Evolutionary conservation across 2,329 filamentous ascomycete species (phyloP), one percentile per base, ranked within the genome.

Genomic region (Ophiostoma tasmaniense): DNA sequence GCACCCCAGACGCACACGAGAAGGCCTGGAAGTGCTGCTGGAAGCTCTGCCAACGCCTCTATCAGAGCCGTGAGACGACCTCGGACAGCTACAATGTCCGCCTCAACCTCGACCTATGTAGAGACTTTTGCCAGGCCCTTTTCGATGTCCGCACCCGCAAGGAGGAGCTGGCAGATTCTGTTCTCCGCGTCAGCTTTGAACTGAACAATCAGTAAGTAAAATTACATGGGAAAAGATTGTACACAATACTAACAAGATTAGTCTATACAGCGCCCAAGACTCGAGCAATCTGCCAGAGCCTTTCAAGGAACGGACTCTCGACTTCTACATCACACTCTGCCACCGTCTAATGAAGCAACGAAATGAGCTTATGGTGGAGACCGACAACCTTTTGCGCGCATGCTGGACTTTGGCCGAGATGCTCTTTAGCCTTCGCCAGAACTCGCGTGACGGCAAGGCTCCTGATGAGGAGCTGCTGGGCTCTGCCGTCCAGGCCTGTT

Each of bases 321-420:
- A 97, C 75, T 97, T 97, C 74, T 97, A 97, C 75, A 90, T 97
- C 73, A 96, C 94, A 0, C 79, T 98, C 2, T 97, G 94, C 75
- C 94, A 97, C 77, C 88, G 94, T 52, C 80, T 97, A n/a, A 97
- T 97, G 93, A 97, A 96, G 77, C 92, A 97, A 77, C 87, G 91
- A 69, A 90, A 87, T 67, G 89, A 91, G 35, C 78, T 93, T 1
- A 89, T 88, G 0, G 89, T 90, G 71, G 92, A 97, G 75, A 94
- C 92, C 0, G 93, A 97, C 76, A 89, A 91, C 7, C 83, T 97
- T 3, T 83, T 97, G 3, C 86, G 89, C 68, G 91, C 93, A 28
- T 97, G 93, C 76, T 97, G 94, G 94, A 86, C 89, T 2, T 80
- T 98, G 14, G 92, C 93, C 8, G 93, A 97, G 78, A 96, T 96